Base-by-base conservation (phyloP, 2,329 filamentous ascomycete species). In the Alternaria brassicae region DNA sequence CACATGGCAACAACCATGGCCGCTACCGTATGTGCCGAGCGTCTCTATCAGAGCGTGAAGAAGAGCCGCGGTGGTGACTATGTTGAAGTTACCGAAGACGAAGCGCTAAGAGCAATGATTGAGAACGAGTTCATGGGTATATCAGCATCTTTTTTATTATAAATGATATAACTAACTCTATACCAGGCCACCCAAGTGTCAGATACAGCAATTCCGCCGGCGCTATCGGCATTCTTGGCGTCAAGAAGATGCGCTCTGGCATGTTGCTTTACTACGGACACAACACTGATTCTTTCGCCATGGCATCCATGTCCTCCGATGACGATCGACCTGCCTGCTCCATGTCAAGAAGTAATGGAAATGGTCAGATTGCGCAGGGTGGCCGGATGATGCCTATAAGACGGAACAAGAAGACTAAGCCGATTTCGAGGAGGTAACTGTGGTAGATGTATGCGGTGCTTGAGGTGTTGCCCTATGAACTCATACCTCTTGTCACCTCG, bases 1-100 rank as follows among this genome's bases (percentile, higher is more conserved):
- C 95, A 99, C 75, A 99, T 99, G 91, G 91, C 93, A 34, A 97
- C 94, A 0, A 96, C 93, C 0, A 90, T 96, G 85, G 94, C 95
- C 10, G 93, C 95, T 6, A 89, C 90, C 58, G 89, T 90, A 55
- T 96, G 93, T 74, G 93, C 93, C 0, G 91, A 94, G 65, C 87
- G 95, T 44, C 84, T 99, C 25, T 97, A 93, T 73, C 86, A 89
- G 65, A 86, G 84, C 67, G 89, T 84, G 48, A 85, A 83, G 72
- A 88, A 86, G 65, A 85, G 81, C 2, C 79, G 78, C 49, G 85
- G 82, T 15, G 92, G 92, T 6, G 77, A 78, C 7, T 87, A 91
- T 63, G 81, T 91, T 15, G 78, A 84, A 10, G 89, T 90, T 13
- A 87, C 88, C 15, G 91, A 96, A 65, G 93, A 98, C 66, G 89